These are phyloP conservation scores for Penstemon barbatus DNA, from an alignment of 257 asterid genomes.

Conservation along the genomic window DNA sequence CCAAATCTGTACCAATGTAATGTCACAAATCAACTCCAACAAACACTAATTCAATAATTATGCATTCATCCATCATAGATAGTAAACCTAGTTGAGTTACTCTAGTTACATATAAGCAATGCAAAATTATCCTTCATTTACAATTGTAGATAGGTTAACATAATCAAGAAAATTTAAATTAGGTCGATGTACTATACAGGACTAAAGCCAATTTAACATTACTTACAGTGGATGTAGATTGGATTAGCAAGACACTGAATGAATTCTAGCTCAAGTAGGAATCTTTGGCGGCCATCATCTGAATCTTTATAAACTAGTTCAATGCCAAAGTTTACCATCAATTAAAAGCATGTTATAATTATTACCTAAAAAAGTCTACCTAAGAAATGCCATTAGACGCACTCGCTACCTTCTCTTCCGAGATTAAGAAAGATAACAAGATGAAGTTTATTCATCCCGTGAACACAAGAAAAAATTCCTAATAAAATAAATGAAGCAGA, in stretches of 20 bases:
- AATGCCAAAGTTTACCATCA: background rate
- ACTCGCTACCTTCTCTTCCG: too few relatives aligned
- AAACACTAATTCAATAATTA: background rate
- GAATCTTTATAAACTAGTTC: constrained; percentile 60
- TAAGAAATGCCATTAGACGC: too few relatives aligned
- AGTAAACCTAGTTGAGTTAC: background rate
- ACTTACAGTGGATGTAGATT: constrained; percentile 73
- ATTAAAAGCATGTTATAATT: background rate
- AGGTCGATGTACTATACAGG: background rate
- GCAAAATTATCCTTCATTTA: too few relatives aligned
- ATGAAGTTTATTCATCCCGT: too few relatives aligned
- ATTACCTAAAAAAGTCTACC: too few relatives aligned
- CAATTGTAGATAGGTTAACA: too few relatives aligned
- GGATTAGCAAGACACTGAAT: constrained; percentile 92
- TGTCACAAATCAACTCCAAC: constrained; percentile 26
- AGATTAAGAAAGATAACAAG: too few relatives aligned
- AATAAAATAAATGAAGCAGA: too few relatives aligned
- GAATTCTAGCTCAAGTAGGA: constrained; percentile 86
- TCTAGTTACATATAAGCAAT: background rate
- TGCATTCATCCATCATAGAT: background rate
- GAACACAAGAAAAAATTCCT: too few relatives aligned
- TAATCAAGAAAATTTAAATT: background rate
- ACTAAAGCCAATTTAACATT: background rate
- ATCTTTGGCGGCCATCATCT: constrained; percentile 94
- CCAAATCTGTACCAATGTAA: constrained; percentile 64